phyloP scores from a whole-genome alignment of 148 eudicot genomes.

The Chenopodium berlandieri region DNA sequence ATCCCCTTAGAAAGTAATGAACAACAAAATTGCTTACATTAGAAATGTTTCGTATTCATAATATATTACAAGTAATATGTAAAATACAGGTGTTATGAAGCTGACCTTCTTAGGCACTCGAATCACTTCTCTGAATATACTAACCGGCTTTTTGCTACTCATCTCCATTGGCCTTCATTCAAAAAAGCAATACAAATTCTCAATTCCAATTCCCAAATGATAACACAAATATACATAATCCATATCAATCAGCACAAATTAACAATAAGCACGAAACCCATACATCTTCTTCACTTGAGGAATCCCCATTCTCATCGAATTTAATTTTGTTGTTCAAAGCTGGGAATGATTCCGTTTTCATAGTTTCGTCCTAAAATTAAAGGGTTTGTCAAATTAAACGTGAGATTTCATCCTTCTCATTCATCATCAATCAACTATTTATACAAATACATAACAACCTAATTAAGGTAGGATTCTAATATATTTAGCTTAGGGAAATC shows the following conservation, averaged over 20 bases:
- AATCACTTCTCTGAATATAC: constrained; percentile 76
- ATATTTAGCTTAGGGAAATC: no score
- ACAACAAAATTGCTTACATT: no score
- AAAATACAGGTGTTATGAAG: neutral
- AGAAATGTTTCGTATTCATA: no score
- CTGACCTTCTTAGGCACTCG: constrained; percentile 87
- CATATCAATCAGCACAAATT: neutral
- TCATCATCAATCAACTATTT: no score
- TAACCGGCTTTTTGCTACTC: constrained; percentile 82
- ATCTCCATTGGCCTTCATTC: constrained; percentile 78
- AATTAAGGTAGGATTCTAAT: no score
- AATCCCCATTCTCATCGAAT: constrained; percentile 43
- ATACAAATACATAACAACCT: no score
- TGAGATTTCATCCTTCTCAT: no score
- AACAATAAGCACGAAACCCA: neutral
- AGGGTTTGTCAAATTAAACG: no score
- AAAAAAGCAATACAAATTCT: neutral
- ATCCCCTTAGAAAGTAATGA: no score
- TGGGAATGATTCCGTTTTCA: constrained; percentile 12
- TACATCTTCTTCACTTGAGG: constrained; percentile 47
- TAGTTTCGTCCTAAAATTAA: no score
- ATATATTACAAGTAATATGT: no score
- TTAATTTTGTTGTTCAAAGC: constrained; percentile 49
- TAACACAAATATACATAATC: no score
- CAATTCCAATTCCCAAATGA: neutral